Base-by-base conservation (phyloP, 2,329 filamentous ascomycete species). In the Claviceps monticola region DNA sequence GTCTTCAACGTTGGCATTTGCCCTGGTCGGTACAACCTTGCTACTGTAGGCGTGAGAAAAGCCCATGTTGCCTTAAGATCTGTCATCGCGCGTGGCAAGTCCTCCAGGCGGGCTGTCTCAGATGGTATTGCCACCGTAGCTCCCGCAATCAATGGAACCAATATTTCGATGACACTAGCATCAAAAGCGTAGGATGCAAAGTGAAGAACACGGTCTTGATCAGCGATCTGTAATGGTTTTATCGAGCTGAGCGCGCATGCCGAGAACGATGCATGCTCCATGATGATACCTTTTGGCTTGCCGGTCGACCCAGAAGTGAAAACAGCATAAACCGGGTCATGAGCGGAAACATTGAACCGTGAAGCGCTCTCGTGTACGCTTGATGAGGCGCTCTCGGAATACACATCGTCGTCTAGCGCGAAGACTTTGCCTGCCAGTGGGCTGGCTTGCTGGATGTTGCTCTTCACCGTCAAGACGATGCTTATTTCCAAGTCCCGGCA, bases 281-380 rank as follows among this genome's bases (percentile, higher is more conserved):
- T 45, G 3, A 52, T 19, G 11, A 57, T 44, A 2, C 56, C 73
- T 62, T 75, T 78, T 1, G 74, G 74, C 21, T 62, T 63, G 4
- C 74, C 74, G 0, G 74, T 76, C n/a, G 70, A 74, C 11, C 74
- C 74, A 5, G 73, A 76, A 19, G 74, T 78, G 56, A 75, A 77
- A 60, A 76, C 71, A 56, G 75, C 71, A 37, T 60, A 64, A 11
- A 53, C 26, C 14, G 8, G 44, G 37, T 46, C 39, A 36, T 16
- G 3, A 3, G 16, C 3, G 46, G 5, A 46, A 11, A 36, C 26
- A 14, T 8, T 11, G 23, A 11, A 21, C n/a, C 21, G 6, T 4
- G 29, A 46, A 9, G 44, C 34, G 26, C 44, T 9, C 34, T 34
- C 4, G 1, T 34, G 29, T 34, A 9, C 9, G 9, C 29, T 34